Base-by-base conservation (phyloP, 2,329 filamentous ascomycete species). In the Lachnellula cervina region DNA sequence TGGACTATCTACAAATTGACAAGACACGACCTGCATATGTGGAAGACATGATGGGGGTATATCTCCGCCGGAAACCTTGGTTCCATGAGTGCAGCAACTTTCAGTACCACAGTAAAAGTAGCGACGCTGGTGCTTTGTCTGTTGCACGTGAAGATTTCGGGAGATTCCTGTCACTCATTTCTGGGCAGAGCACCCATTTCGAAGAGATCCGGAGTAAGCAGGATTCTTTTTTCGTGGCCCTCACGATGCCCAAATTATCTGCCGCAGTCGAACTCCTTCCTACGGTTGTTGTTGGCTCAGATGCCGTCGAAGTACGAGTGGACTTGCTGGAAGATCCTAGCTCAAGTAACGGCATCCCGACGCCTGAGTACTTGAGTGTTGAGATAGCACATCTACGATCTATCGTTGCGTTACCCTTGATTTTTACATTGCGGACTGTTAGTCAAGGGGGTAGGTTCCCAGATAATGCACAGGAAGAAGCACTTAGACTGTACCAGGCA, bases 81-180 rank as follows among this genome's bases (percentile, higher is more conserved):
- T 97, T 90, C 72, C 80, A 89, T 55, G 84, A 93, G 70, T 97
- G 94, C 77, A 97, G 92, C 76, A 99, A 96, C 69, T 87, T 90
- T 65, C 85, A 95, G 64, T 97, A 96, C 75, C 89, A 93, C 75
- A 96, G 89, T 70, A 90, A 90, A 50, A 84, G 82, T 62, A 61
- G 60, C 38, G 62, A 66, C n/a, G 49, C 59, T 35, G 63, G 67
- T 11, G 66, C 63, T 32, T 56, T 70, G 25, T 66, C 66, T 11
- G 55, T 66, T 54, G 67, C 67, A 21, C 57, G 61, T 48, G 75
- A 83, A 48, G 88, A 93, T 67, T 94, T 96, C 66, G 76, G 77
- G 17, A 83, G 86, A 48, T 93, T 95, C 69, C 72, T 93, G 49
- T 78, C 79, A 40, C 77, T 87, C 35, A 83, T 93, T 56, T 86